Evolutionary conservation across 1,284 basidiomycete genomes (phyloP).

Genomic region (Phylloporus gajari): DNA sequence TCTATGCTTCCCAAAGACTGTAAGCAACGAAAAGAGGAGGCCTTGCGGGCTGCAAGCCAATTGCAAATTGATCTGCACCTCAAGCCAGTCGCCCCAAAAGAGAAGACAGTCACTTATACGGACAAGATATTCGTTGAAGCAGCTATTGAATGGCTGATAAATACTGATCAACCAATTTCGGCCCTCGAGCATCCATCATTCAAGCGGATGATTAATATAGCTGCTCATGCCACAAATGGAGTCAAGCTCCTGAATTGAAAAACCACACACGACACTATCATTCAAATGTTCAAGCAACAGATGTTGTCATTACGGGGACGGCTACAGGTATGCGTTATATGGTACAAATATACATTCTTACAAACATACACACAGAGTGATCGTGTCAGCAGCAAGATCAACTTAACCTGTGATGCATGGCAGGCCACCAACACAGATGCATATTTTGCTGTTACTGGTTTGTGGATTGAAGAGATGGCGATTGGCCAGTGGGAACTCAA

Average conservation of each 20-base stretch:
- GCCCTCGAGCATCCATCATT: background rate
- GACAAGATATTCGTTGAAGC: too few species aligned
- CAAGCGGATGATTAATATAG: background rate
- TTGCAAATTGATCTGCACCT: too few species aligned
- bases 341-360: too few species aligned
- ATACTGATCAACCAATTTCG: too few species aligned
- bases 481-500: background rate
- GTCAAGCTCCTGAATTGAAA: conserved; percentile 7
- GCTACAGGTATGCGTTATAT: too few species aligned
- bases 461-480: background rate
- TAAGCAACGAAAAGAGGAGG: too few species aligned
- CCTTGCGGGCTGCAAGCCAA: too few species aligned
- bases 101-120: too few species aligned
- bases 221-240: background rate
- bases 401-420: background rate
- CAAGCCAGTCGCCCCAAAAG: too few species aligned
- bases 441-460: background rate
- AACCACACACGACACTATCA: background rate
- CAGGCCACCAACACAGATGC: background rate
- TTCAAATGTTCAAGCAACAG: background rate
- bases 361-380: background rate
- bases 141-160: too few species aligned
- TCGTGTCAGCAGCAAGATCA: background rate
- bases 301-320: too few species aligned
- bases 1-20: too few species aligned